Percentiles rank a stretch among this genome's conserved stretches.
Evolutionary conservation across 164 flowering plant genomes (phyloP).

Genomic region (Aristolochia fimbriata): DNA sequence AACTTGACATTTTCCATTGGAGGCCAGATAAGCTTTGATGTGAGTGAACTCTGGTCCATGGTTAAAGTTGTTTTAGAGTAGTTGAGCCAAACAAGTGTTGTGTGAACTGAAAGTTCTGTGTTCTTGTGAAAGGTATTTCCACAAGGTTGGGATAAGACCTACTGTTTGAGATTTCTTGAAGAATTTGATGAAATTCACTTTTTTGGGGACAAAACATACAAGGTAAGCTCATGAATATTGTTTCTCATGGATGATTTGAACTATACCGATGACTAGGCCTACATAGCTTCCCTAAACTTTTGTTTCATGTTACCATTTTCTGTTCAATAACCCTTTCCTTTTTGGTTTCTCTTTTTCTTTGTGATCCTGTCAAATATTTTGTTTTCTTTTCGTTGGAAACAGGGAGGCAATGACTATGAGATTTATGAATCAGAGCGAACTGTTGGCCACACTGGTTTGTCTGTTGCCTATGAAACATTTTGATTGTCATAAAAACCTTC

Average conservation of each 20-base stretch:
- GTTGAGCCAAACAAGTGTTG: not conserved
- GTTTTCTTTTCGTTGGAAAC: slow-evolving; percentile 9
- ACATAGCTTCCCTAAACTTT: not conserved
- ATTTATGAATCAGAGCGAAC: slow-evolving; percentile 79
- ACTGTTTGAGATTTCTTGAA: slow-evolving; percentile 78
- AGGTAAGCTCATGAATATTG: slow-evolving; percentile 30
- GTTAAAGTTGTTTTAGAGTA: not conserved
- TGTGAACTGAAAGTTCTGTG: not conserved
- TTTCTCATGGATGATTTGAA: not conserved
- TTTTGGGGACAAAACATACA: slow-evolving; percentile 96
- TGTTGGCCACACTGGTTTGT: slow-evolving; percentile 84
- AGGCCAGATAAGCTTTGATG: slow-evolving; percentile 98
- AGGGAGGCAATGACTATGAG: slow-evolving; percentile 98
- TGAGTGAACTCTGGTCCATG: slow-evolving; percentile 24
- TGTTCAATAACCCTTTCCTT: not conserved
- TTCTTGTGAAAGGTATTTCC: slow-evolving; percentile 68
- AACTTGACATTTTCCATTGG: slow-evolving; percentile 95
- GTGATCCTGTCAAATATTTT: not conserved
- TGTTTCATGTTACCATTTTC: not conserved
- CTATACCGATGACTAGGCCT: too few relatives aligned
- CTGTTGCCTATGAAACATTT: slow-evolving; percentile 1
- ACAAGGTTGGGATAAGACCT: slow-evolving; percentile 97
- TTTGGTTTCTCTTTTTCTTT: not conserved
- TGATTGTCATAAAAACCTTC: not conserved
- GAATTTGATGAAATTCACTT: slow-evolving; percentile 88